Conservation (phyloP, 192 early-diverging fungal genomes). For the Martensiomyces pterosporus region DNA sequence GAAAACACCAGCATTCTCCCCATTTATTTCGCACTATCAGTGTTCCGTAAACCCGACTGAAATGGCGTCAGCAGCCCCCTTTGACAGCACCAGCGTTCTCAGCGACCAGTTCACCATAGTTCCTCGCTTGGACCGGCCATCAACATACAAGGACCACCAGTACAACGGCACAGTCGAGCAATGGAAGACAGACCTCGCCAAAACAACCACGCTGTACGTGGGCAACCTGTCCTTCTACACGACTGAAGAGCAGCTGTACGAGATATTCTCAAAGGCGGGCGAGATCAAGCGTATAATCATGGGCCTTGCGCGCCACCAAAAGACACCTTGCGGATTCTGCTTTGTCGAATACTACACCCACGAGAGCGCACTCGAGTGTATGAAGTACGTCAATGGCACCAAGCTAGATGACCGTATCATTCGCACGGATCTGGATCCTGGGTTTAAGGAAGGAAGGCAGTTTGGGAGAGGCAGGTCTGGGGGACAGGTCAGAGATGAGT, state of each 20-base stretch:
- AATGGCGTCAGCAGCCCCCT: slow-evolving; percentile 11
- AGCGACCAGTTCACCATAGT: slow-evolving; percentile 55
- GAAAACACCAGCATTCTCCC: no score
- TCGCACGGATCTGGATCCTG: slow-evolving; percentile 93
- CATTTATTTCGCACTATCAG: slow-evolving; percentile 2
- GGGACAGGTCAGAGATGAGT: slow-evolving; percentile 95
- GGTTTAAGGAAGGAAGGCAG: slow-evolving; percentile 88
- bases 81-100: no score
- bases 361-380: slow-evolving; percentile 84
- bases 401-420: slow-evolving; percentile 94
- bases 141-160: slow-evolving; percentile 79
- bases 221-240: slow-evolving; percentile 98
- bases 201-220: slow-evolving; percentile 85
- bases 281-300: slow-evolving; percentile 99
- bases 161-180: slow-evolving; percentile 53
- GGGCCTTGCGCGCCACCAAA: slow-evolving; percentile 88
- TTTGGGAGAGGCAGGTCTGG: slow-evolving; percentile 92
- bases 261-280: slow-evolving; percentile 93
- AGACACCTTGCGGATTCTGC: slow-evolving; percentile 98
- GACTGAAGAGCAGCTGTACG: slow-evolving; percentile 97
- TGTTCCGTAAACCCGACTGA: background rate
- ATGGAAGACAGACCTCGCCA: slow-evolving; percentile 30
- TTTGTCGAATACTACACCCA: slow-evolving; percentile 99
- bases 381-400: slow-evolving; percentile 91
- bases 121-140: slow-evolving; percentile 70